Evolutionary conservation across 371 early-diverging fungal genomes (phyloP).

Genomic region (Mucor circinelloides): DNA sequence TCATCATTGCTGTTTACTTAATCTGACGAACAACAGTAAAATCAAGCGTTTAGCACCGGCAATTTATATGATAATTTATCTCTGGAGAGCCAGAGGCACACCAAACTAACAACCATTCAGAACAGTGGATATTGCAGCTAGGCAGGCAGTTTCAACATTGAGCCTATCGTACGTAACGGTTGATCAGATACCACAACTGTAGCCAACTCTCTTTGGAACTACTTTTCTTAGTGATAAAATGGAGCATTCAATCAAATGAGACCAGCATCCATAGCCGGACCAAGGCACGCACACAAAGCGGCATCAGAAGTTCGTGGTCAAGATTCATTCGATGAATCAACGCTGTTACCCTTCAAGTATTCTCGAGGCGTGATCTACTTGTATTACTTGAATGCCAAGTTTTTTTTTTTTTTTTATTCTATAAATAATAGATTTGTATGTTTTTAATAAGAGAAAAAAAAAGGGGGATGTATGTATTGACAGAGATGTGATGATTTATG

Average conservation of each 20-base stretch:
- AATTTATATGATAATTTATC: background rate
- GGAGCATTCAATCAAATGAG: too few relatives aligned
- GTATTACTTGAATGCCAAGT: background rate
- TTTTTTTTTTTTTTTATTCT: background rate
- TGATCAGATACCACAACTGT: too few relatives aligned
- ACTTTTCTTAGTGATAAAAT: too few relatives aligned
- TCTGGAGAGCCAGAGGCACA: too few relatives aligned
- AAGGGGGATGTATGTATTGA: background rate
- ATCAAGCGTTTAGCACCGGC: background rate
- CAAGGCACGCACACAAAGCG: too few relatives aligned
- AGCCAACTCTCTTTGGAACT: too few relatives aligned
- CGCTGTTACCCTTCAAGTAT: too few relatives aligned
- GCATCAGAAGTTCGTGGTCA: background rate
- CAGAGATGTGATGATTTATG: slow-evolving; percentile 58
- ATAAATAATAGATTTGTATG: slow-evolving; percentile 1
- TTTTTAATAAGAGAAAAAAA: background rate
- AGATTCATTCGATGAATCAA: background rate
- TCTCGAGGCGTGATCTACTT: background rate
- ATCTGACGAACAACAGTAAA: background rate
- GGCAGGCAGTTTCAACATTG: too few relatives aligned
- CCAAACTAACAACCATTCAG: too few relatives aligned
- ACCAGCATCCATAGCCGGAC: too few relatives aligned
- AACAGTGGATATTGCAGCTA: too few relatives aligned
- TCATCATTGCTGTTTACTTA: background rate
- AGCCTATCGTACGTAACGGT: too few relatives aligned